These are phyloP conservation scores for Neurospora africana DNA, from an alignment of 495 filamentous ascomycete genomes.

Conservation along the genomic window DNA sequence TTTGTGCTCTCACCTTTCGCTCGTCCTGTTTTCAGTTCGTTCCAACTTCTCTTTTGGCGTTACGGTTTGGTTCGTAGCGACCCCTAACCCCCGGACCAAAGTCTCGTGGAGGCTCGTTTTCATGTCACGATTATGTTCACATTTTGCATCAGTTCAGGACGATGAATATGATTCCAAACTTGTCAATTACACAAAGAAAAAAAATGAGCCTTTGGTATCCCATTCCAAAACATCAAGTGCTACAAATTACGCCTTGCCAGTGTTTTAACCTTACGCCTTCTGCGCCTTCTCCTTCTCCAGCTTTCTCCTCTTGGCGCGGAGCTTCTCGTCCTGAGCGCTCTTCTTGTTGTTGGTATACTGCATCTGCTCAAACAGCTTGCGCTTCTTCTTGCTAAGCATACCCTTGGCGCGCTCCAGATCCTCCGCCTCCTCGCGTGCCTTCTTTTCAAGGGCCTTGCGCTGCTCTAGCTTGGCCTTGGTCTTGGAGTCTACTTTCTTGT, in stretches of 20 bases:
- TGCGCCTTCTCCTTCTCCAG: slow-evolving; percentile 28
- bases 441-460: slow-evolving; percentile 59
- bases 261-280: slow-evolving; percentile 10
- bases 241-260: slow-evolving; percentile 16
- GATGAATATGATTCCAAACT: background rate
- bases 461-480: slow-evolving; percentile 50
- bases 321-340: slow-evolving; percentile 59
- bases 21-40: background rate
- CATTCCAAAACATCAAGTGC: slow-evolving; percentile 5
- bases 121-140: background rate
- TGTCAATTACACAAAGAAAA: background rate
- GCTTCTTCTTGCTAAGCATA: slow-evolving; percentile 87
- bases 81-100: slow-evolving; percentile 1
- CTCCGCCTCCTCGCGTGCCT: slow-evolving; percentile 64
- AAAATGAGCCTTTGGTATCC: slow-evolving; percentile 1
- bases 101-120: background rate
- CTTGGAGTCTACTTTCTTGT: slow-evolving; percentile 35
- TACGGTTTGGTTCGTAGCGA: background rate
- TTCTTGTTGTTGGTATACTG: slow-evolving; percentile 76
- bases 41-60: background rate
- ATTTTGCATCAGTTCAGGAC: background rate
- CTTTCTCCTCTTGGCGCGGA: slow-evolving; percentile 80
- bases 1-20: background rate
- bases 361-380: slow-evolving; percentile 88
- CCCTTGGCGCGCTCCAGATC: slow-evolving; percentile 79